A percentile compares a stretch with the other conserved stretches of the same genome.
phyloP scores from a whole-genome alignment of 495 filamentous ascomycete species.

The Ascobolus immersus region DNA sequence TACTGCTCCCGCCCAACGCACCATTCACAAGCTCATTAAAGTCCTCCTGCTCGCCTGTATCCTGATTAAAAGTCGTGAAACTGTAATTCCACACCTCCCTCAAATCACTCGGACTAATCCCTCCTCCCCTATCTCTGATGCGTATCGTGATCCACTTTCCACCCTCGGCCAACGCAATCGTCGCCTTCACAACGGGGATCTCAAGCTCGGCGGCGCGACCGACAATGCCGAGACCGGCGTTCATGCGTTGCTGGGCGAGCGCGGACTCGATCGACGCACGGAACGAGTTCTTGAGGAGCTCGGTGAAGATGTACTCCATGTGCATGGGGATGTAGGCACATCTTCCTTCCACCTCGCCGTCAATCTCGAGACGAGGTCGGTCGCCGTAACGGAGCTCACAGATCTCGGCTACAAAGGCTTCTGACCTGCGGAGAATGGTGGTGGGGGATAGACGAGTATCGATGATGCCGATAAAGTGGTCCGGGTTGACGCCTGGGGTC shows the following conservation, averaged over 20 bases:
- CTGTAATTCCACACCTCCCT: constrained; percentile 85
- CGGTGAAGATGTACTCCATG: constrained; percentile 87
- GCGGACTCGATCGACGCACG: constrained; percentile 66
- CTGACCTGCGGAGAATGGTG: constrained; percentile 51
- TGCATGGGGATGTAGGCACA: constrained; percentile 89
- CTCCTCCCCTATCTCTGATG: constrained; percentile 83
- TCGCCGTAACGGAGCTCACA: constrained; percentile 91
- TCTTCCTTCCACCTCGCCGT: constrained; percentile 51
- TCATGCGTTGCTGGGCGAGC: constrained; percentile 32
- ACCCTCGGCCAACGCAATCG: constrained; percentile 70
- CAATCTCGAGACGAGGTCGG: constrained; percentile 52
- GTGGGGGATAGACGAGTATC: constrained; percentile 75
- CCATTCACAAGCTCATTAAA: constrained; percentile 1
- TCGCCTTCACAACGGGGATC: constrained; percentile 49
- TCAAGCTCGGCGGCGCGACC: background rate
- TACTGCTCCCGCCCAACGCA: constrained; percentile 23
- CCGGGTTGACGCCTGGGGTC: constrained; percentile 2
- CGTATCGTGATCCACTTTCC: constrained; percentile 80
- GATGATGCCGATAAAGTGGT: constrained; percentile 75
- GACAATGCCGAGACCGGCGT: background rate
- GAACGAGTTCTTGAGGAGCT: constrained; percentile 91
- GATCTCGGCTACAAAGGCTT: constrained; percentile 76
- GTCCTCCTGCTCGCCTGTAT: constrained; percentile 8
- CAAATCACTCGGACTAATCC: constrained; percentile 57
- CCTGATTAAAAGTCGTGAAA: constrained; percentile 75